phyloP scores from a whole-genome alignment of 345 rosid species.

The Eucalyptus tenuipes region DNA sequence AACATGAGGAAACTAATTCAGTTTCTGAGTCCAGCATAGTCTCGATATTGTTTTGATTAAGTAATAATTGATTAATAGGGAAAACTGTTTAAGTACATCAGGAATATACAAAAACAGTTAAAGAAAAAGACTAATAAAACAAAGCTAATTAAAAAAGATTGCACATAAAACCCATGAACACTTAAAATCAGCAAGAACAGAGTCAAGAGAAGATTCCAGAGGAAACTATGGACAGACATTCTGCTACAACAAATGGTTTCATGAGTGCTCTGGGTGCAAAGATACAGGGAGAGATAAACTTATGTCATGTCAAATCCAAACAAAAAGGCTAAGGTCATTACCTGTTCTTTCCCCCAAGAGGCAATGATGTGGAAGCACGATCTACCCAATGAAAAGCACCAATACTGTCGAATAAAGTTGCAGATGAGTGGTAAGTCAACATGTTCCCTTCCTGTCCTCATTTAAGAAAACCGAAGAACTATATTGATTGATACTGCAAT shows the following conservation, averaged over 20 bases:
- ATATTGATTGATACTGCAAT: background rate
- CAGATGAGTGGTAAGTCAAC: background rate
- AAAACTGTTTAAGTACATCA: background rate
- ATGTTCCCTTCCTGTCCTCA: background rate
- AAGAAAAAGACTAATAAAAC: background rate
- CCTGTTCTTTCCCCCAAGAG: conserved; percentile 31
- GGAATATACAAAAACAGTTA: background rate
- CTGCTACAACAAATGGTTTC: background rate
- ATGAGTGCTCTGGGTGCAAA: background rate
- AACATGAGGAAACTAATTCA: background rate
- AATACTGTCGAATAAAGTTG: conserved; percentile 27
- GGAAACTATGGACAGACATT: background rate
- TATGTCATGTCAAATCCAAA: background rate
- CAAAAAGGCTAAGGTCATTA: background rate
- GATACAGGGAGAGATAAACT: background rate
- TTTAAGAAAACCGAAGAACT: background rate
- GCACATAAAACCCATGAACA: background rate
- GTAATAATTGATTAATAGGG: background rate
- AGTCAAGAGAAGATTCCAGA: background rate
- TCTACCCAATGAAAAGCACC: conserved; percentile 93
- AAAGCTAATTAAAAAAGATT: background rate
- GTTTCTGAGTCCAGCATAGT: background rate
- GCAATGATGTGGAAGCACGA: conserved; percentile 46
- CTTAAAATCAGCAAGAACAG: background rate
- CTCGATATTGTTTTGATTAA: background rate